These are phyloP conservation scores for Cercis canadensis DNA, from an alignment of 306 rosid genomes.

Conservation along the genomic window DNA sequence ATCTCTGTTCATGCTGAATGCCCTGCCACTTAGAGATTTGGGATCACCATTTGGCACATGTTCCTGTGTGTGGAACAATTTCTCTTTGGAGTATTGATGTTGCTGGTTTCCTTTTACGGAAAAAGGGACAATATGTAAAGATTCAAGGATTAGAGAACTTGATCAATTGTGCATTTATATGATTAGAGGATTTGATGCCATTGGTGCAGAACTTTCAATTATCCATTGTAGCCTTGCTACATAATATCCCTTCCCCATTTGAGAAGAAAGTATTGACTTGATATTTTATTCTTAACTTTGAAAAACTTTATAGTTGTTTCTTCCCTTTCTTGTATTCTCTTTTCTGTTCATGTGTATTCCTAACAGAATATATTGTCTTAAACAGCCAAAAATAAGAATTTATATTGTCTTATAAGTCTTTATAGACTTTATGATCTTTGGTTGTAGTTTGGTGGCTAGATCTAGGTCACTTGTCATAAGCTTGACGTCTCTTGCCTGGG, in stretches of 20 bases:
- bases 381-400: too few relatives aligned
- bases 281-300: neutral
- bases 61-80: constrained; percentile 9
- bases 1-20: constrained; percentile 12
- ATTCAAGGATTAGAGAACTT: neutral
- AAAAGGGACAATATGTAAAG: neutral
- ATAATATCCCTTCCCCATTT: neutral
- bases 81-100: constrained; percentile 21
- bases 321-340: neutral
- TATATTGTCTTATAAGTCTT: too few relatives aligned
- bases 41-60: constrained; percentile 4
- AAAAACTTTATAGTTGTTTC: neutral
- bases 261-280: neutral
- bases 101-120: constrained; percentile 24
- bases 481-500: too few relatives aligned
- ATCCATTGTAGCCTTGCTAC: neutral
- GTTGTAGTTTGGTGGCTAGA: too few relatives aligned
- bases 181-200: constrained; percentile 30
- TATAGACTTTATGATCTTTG: too few relatives aligned
- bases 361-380: too few relatives aligned
- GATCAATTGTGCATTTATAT: constrained; percentile 22
- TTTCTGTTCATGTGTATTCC: too few relatives aligned
- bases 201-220: constrained; percentile 2
- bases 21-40: constrained; percentile 16
- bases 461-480: too few relatives aligned